Base-by-base conservation (phyloP, 495 filamentous ascomycete species). In the Neurospora sp. region DNA sequence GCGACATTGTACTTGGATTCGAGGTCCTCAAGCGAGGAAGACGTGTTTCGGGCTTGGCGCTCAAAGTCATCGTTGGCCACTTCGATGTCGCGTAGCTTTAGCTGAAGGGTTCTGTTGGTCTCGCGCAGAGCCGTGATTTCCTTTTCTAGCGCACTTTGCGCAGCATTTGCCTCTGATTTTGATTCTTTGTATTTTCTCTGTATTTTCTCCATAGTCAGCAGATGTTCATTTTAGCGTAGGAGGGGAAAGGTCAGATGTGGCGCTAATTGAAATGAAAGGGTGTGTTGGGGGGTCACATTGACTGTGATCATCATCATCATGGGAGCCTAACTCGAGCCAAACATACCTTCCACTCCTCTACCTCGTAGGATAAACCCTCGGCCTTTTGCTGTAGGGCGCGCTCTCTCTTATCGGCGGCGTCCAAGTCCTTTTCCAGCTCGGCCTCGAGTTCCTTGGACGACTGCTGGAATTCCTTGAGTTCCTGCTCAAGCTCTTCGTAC, bases 1-100 rank as follows among this genome's bases (percentile, higher is more conserved):
- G 94, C 89, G 20, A 95, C 87, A 80, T 97, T 98, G 81, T 94
- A 97, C 80, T 98, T 99, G 71, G 92, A 95, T 81, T 98, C 96
- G 79, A 99, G 83, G 79, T 98, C 96, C 84, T 99, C 96, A 75
- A 98, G 87, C 72, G 95, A 98, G 61, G 95, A 97, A 20, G 91
- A 92, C 20, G 93, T 97, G 77, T 97, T 93, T 73, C 96, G 89
- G 72, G 95, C 94, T 82, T 98, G 94, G 72, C 94, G 90, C 82
- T 99, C 96, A 79, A 94, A 97, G 80, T 99, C 96, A 86, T 99
- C 96, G 82, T 99, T 99, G 74, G 92, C 92, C 41, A 99, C 96
- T 81, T 99, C 96, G 73, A 96, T 97, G 77, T 99, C 96, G 72
- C 96, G 90, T 69, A 99, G 81, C 80, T 87, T 91, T 61, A 97